phyloP scores from a whole-genome alignment of 2,329 filamentous ascomycete genomes.

The Pseudophaeomoniella oleicola region DNA sequence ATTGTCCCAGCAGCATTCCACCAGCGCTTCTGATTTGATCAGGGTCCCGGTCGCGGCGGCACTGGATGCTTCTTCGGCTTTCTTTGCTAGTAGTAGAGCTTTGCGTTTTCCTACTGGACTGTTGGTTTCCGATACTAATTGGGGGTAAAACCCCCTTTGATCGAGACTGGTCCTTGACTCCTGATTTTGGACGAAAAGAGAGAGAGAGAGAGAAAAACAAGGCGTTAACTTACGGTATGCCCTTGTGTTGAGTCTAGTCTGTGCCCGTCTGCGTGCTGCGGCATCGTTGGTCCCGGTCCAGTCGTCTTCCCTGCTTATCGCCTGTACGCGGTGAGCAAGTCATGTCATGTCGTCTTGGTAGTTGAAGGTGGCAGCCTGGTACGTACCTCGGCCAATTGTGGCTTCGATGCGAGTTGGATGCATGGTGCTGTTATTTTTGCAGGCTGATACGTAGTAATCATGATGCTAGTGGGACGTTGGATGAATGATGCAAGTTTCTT shows the following conservation, averaged over 20 bases:
- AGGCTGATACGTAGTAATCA: too few relatives aligned
- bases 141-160: too few relatives aligned
- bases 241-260: constrained; percentile 32
- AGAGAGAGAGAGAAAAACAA: constrained; percentile 7
- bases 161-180: constrained; percentile 19
- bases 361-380: too few relatives aligned
- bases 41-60: background rate
- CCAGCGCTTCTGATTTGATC: too few relatives aligned
- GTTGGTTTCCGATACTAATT: too few relatives aligned
- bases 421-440: constrained; percentile 7
- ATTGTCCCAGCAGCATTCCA: background rate
- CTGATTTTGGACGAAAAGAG: constrained; percentile 15
- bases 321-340: too few relatives aligned
- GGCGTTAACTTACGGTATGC: constrained; percentile 24
- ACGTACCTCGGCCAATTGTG: constrained; percentile 27
- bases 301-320: constrained; percentile 24
- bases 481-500: constrained; percentile 10
- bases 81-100: too few relatives aligned
- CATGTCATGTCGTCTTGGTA: too few relatives aligned
- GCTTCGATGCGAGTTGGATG: constrained; percentile 19
- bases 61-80: constrained; percentile 8
- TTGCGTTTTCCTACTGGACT: too few relatives aligned
- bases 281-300: constrained; percentile 32
- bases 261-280: constrained; percentile 24
- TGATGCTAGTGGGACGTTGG: constrained; percentile 8